Percentiles rank a stretch among this genome's conserved stretches.
These are phyloP conservation scores for Emergomyces pasteurianus DNA, from an alignment of 2,329 filamentous ascomycete genomes.

Conservation along the genomic window DNA sequence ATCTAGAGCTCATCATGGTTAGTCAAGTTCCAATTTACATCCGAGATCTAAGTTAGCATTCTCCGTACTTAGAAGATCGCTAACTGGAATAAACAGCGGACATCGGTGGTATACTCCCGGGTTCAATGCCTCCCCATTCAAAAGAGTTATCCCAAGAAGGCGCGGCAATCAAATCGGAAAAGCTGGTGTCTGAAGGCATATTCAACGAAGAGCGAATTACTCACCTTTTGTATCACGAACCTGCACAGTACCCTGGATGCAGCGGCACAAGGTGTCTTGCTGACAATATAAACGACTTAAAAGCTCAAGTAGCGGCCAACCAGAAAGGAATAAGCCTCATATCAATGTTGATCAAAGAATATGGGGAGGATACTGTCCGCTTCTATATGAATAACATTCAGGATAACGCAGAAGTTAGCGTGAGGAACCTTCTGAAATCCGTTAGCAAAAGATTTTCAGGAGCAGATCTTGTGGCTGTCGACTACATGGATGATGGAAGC, in stretches of 20 bases:
- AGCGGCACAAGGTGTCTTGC: conserved; percentile 61
- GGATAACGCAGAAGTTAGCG: conserved; percentile 60
- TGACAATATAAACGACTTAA: conserved; percentile 72
- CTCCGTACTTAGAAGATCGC: background rate
- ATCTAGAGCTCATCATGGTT: conserved; percentile 60
- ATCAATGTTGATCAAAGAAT: conserved; percentile 57
- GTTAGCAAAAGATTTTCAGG: conserved; percentile 55
- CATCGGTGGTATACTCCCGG: conserved; percentile 65
- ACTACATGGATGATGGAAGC: conserved; percentile 77
- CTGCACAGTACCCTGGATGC: conserved; percentile 59
- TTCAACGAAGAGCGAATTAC: conserved; percentile 65
- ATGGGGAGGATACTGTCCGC: conserved; percentile 58
- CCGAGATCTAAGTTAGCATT: background rate
- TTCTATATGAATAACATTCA: conserved; percentile 73
- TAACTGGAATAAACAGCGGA: conserved; percentile 39
- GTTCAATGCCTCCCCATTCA: conserved; percentile 67
- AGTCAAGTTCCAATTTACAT: conserved; percentile 33
- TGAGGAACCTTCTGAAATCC: conserved; percentile 55
- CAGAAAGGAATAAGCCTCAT: conserved; percentile 70
- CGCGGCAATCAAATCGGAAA: conserved; percentile 50
- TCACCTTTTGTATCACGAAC: conserved; percentile 56
- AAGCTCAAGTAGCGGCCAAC: conserved; percentile 72
- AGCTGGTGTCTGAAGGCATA: conserved; percentile 54
- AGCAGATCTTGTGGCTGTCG: conserved; percentile 53
- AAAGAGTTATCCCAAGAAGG: conserved; percentile 54